Evolutionary conservation across 1,284 basidiomycete genomes (phyloP), one percentile per base, ranked within the genome.

Genomic region (Pseudozyma sp.): DNA sequence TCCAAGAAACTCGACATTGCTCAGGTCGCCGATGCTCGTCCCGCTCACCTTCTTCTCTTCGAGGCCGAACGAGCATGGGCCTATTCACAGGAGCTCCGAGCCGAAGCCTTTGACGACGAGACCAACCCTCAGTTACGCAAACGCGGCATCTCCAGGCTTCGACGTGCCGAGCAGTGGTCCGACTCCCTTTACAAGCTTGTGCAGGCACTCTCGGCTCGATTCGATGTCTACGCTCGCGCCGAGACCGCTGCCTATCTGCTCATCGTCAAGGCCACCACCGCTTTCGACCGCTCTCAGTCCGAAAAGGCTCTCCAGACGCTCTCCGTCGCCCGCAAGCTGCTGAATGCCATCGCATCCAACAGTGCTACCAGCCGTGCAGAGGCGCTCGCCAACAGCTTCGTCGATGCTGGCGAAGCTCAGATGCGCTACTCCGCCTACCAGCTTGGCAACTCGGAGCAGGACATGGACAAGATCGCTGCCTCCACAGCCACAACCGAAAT

Each of bases 341-440:
- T 98, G 57, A 90, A 91, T 61, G 88, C 89, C 30, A 87, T 98
- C 10, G 90, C 91, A 1, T 86, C 87, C 29, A 86, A 87, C 13
- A 91, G 92, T 3, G 84, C 85, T n/a, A 91, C 90, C n/a, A 94
- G 93, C 78, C 89, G 92, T 46, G 92, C 94, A 58, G 93, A 97
- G 85, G 96, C 95, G 0, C 88, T 98, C 6, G 92, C 94, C 11
- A 89, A 90, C 35, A 88, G 93, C 53, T 93, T 93, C 81, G 88
- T 91, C 17, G 95, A 98, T 83, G 90, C 92, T 68, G 90, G 94
- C 67, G 91, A 93, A 44, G 94, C 96, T 0, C 91, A 97, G 85
- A 93, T 98, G 67, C 88, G 96, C 52, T 92, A 94, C 86, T 93
- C 92, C 75, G 94, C 94, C 0, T 96, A 98, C 83, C 92, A 94